phyloP scores from a whole-genome alignment of 2,329 filamentous ascomycete genomes.

The Pseudocercospora vitis region DNA sequence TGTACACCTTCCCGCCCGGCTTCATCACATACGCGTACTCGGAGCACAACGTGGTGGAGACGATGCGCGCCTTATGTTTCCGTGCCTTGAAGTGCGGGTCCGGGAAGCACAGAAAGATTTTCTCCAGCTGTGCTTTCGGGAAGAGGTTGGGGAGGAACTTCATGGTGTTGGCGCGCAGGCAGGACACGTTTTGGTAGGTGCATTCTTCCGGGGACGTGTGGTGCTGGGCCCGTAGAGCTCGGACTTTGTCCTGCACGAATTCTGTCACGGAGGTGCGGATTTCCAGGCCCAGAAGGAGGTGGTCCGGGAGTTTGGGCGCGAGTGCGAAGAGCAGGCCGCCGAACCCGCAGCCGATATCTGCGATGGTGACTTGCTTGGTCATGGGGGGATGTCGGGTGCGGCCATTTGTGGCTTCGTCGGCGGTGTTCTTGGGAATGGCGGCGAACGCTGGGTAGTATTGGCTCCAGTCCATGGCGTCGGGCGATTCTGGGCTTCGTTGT shows the following conservation, averaged over 20 bases:
- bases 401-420: no score
- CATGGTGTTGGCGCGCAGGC: constrained; percentile 93
- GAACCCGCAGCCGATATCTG: constrained; percentile 96
- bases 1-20: constrained; percentile 86
- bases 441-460: constrained; percentile 73
- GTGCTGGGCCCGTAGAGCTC: constrained; percentile 69
- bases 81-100: constrained; percentile 97
- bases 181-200: constrained; percentile 81
- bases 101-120: constrained; percentile 97
- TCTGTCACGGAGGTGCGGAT: constrained; percentile 88
- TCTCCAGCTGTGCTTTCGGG: constrained; percentile 72
- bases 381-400: constrained; percentile 44
- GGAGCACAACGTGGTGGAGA: constrained; percentile 81
- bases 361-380: constrained; percentile 77
- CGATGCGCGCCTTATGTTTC: constrained; percentile 96
- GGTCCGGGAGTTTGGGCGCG: constrained; percentile 76
- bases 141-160: constrained; percentile 99
- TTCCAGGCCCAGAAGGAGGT: constrained; percentile 84
- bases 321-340: constrained; percentile 87
- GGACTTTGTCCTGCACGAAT: constrained; percentile 85
- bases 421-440: no score
- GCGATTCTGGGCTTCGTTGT: constrained; percentile 67
- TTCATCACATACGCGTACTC: constrained; percentile 88
- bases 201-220: constrained; percentile 32
- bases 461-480: constrained; percentile 89